Conservation (phyloP, 768 basidiomycete genomes). For the Auriscalpium orientale region DNA sequence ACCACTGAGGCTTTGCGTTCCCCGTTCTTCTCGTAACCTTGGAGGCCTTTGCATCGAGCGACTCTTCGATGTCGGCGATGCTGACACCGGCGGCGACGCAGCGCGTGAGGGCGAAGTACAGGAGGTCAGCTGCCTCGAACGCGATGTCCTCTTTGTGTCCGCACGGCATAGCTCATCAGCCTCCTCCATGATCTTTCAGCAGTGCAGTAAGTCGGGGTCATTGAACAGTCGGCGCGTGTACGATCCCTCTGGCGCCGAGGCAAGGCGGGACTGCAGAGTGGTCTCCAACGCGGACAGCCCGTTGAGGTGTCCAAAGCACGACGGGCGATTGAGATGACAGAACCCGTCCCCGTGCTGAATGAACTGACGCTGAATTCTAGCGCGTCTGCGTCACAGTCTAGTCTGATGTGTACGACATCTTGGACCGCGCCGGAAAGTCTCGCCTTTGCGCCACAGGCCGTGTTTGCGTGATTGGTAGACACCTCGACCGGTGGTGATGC, state of each 20-base stretch:
- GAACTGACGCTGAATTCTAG: slow-evolving; percentile 88
- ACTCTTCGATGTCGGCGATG: slow-evolving; percentile 75
- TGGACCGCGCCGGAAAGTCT: slow-evolving; percentile 94
- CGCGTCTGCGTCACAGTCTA: slow-evolving; percentile 91
- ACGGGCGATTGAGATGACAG: slow-evolving; percentile 81
- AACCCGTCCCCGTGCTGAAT: slow-evolving; percentile 87
- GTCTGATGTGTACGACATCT: slow-evolving; percentile 69
- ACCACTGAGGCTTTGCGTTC: slow-evolving; percentile 86
- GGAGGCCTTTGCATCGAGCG: slow-evolving; percentile 77
- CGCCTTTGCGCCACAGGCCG: slow-evolving; percentile 95
- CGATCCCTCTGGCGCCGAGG: slow-evolving; percentile 78
- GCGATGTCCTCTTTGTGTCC: slow-evolving; percentile 71
- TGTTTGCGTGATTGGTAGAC: slow-evolving; percentile 96
- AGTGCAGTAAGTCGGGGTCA: slow-evolving; percentile 72
- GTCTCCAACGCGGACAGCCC: slow-evolving; percentile 78
- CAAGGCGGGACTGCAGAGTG: slow-evolving; percentile 65
- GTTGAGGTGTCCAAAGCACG: slow-evolving; percentile 81
- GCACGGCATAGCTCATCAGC: slow-evolving; percentile 93
- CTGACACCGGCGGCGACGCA: slow-evolving; percentile 80
- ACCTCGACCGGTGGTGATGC: slow-evolving; percentile 82
- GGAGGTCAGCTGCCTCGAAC: slow-evolving; percentile 90
- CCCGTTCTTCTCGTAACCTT: slow-evolving; percentile 84
- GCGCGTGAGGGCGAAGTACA: slow-evolving; percentile 86
- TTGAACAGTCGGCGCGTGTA: slow-evolving; percentile 86
- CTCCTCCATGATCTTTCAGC: slow-evolving; percentile 96